Percentiles rank a stretch among this genome's conserved stretches.
Evolutionary conservation across 129 eudicot species (phyloP).

Genomic region (Kitagawia praeruptora): DNA sequence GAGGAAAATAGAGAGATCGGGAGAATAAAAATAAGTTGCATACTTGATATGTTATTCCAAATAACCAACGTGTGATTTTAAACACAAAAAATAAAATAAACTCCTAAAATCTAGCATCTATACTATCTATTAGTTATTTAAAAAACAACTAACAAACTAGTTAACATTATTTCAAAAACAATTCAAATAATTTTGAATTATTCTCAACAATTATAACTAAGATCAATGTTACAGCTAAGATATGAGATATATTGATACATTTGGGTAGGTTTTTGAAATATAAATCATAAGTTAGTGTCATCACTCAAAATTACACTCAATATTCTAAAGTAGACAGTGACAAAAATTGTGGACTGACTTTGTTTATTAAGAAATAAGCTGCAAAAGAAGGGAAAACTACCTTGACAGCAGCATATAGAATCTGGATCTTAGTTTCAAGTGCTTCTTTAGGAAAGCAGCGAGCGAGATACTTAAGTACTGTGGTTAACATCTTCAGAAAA

Average conservation of each 20-base stretch:
- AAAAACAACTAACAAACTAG: too few species aligned
- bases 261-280: background rate
- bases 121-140: too few species aligned
- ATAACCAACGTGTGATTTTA: too few species aligned
- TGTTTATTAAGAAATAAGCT: background rate
- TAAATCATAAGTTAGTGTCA: background rate
- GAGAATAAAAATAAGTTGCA: too few species aligned
- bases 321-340: background rate
- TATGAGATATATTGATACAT: background rate
- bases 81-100: too few species aligned
- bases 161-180: too few species aligned
- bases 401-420: conserved; percentile 76
- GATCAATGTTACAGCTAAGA: background rate
- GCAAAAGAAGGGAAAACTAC: conserved; percentile 23
- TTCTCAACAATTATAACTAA: too few species aligned
- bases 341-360: background rate
- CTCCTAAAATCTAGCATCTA: too few species aligned
- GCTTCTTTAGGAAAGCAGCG: conserved; percentile 57
- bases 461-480: conserved; percentile 66
- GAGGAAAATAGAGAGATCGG: too few species aligned
- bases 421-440: conserved; percentile 84
- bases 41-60: too few species aligned
- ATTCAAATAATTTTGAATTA: too few species aligned
- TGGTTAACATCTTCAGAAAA: conserved; percentile 55
- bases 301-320: too few species aligned